Evolutionary conservation across 352 stramenopile species (phyloP).

Genomic region (Blastocystis sp.): DNA sequence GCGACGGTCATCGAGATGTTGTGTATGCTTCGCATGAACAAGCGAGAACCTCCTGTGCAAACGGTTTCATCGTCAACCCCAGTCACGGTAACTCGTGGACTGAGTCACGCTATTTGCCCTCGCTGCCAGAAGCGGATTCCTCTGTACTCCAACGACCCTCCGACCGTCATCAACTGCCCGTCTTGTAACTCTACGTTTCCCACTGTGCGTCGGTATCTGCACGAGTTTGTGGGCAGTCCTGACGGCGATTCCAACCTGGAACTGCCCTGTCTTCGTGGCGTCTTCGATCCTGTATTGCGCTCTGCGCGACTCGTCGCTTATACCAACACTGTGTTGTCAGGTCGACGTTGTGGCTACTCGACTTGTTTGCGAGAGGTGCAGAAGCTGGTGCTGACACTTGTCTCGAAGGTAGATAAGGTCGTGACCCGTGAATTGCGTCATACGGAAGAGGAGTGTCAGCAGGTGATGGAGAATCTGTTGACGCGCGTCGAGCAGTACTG

Average conservation of each 20-base stretch:
- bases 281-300: background rate
- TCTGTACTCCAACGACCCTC: background rate
- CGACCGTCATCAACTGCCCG: background rate
- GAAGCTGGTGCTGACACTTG: background rate
- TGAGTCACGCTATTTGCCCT: background rate
- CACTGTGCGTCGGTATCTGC: background rate
- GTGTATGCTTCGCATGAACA: background rate
- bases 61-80: background rate
- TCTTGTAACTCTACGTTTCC: background rate
- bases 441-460: constrained; percentile 7
- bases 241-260: background rate
- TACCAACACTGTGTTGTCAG: background rate
- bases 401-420: background rate
- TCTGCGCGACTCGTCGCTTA: background rate
- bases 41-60: background rate
- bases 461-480: background rate
- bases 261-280: constrained; percentile 41
- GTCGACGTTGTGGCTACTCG: background rate
- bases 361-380: background rate
- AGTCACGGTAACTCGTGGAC: background rate
- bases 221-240: background rate
- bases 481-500: constrained; percentile 6
- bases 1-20: background rate
- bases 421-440: background rate
- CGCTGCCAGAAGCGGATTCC: constrained; percentile 42